Percentiles rank a stretch among this genome's conserved stretches.
These are phyloP conservation scores for Mitragyna speciosa DNA, from an alignment of 257 asterid genomes.

Conservation along the genomic window DNA sequence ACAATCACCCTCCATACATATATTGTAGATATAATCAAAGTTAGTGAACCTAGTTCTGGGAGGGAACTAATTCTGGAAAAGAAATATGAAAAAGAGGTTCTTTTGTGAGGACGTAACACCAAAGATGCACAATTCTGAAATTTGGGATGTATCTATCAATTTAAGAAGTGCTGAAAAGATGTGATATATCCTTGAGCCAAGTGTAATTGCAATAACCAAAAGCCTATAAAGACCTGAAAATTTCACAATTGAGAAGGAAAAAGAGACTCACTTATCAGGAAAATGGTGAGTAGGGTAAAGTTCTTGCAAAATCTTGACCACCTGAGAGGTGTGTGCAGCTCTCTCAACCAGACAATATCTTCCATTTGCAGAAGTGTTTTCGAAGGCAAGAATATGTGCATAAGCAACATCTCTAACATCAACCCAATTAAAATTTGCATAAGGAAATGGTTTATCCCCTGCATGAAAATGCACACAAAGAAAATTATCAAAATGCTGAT, in stretches of 20 bases:
- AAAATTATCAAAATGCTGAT: background rate
- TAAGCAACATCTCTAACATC: conserved; percentile 67
- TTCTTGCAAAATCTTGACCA: conserved; percentile 38
- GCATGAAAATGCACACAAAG: background rate
- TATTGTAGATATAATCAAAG: too few species aligned
- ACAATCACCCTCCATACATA: too few species aligned
- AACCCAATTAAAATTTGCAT: conserved; percentile 45
- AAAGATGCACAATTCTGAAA: background rate
- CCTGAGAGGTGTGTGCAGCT: conserved; percentile 42
- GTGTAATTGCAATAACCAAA: too few species aligned
- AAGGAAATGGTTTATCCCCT: conserved; percentile 34
- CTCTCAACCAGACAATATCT: conserved; percentile 56
- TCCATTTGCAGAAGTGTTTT: conserved; percentile 59
- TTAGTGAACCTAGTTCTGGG: background rate
- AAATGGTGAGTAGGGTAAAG: conserved; percentile 48
- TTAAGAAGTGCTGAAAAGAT: too few species aligned
- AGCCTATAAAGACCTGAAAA: too few species aligned
- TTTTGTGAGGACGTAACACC: background rate
- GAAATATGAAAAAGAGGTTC: background rate
- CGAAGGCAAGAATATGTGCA: conserved; percentile 66
- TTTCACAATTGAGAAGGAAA: background rate
- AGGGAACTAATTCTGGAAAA: background rate
- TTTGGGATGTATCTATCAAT: too few species aligned
- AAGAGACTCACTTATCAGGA: conserved; percentile 52
- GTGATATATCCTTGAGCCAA: too few species aligned